Evolutionary conservation across 2,329 filamentous ascomycete species (phyloP), one percentile per base, ranked within the genome.

Genomic region (Aspergillus neotritici): DNA sequence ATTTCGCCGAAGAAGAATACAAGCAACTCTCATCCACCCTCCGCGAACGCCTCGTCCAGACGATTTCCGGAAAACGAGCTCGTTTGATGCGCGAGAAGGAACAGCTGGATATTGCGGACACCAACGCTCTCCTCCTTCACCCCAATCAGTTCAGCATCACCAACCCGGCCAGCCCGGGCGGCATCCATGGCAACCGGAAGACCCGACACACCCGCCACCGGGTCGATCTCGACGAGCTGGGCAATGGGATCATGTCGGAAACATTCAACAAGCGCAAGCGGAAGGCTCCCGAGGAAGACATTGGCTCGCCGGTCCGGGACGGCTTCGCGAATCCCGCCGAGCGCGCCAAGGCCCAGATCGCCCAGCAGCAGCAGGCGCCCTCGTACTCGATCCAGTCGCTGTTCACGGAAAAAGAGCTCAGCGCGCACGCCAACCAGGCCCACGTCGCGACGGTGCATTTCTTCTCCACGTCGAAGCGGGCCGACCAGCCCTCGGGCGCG

Each of bases 401-500:
- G 12, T 84, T 84, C 58, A 83, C 79, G 3, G 80, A 84, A 48
- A 83, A 83, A 65, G 80, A 84, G 61, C 72, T 84, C 41, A 75
- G 74, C 40, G 69, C 79, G 60, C 77, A 79, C 43, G 79, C 78
- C 47, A 80, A 81, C 53, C 73, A 75, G 35, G 80, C 80, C 3
- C 77, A 79, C 39, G 69, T 77, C 25, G 79, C 79, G 4, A 76
- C 81, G 1, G 72, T 76, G 4, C 70, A 73, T 49, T 73, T 72
- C 63, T 81, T 83, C 61, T 72, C 77, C 43, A 77, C 78, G 43
- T 76, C 76, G n/a, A 68, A 66, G 48, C 64, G 68, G 29, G 56
- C 65, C 6, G 69, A 69, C 38, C 64, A 72, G 30, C 68, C 60
- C 7, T 62, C 58, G 4, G 63, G 61, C n/a, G 60, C 63, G 4